These are phyloP conservation scores for Rhizophora apiculata DNA, from an alignment of 345 rosid genomes.

Conservation along the genomic window DNA sequence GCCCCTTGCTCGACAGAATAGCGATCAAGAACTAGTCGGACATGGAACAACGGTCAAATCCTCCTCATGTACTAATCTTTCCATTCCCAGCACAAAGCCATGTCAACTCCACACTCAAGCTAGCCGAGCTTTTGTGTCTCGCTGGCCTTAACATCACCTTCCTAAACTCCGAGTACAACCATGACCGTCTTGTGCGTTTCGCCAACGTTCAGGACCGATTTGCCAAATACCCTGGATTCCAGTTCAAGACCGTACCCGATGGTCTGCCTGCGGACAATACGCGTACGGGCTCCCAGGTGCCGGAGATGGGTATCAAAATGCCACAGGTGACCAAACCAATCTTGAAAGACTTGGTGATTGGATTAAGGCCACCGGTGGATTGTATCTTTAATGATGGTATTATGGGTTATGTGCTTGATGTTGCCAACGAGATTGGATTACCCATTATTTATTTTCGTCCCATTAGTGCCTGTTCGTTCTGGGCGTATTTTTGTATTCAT, in stretches of 20 bases:
- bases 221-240: conserved; percentile 28
- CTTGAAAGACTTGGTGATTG: conserved; percentile 21
- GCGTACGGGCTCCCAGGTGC: conserved; percentile 1
- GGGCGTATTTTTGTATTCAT: conserved; percentile 24
- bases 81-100: conserved; percentile 65
- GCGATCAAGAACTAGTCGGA: too few relatives aligned
- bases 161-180: conserved; percentile 40
- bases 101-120: conserved; percentile 66
- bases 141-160: conserved; percentile 55
- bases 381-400: conserved; percentile 42
- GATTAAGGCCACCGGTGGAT: conserved; percentile 13
- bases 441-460: conserved; percentile 36
- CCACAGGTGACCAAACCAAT: not conserved
- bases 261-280: conserved; percentile 35
- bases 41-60: conserved; percentile 7
- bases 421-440: conserved; percentile 31
- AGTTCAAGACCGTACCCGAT: conserved; percentile 31
- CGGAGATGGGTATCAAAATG: conserved; percentile 20
- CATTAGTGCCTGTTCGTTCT: conserved; percentile 1
- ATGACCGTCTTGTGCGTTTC: conserved; percentile 22
- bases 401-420: conserved; percentile 14
- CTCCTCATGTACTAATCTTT: conserved; percentile 47
- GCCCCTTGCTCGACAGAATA: too few relatives aligned
- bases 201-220: conserved; percentile 35
- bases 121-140: conserved; percentile 48